Evolutionary conservation across 2,329 filamentous ascomycete genomes (phyloP).

Genomic region (Massarina eburnea): DNA sequence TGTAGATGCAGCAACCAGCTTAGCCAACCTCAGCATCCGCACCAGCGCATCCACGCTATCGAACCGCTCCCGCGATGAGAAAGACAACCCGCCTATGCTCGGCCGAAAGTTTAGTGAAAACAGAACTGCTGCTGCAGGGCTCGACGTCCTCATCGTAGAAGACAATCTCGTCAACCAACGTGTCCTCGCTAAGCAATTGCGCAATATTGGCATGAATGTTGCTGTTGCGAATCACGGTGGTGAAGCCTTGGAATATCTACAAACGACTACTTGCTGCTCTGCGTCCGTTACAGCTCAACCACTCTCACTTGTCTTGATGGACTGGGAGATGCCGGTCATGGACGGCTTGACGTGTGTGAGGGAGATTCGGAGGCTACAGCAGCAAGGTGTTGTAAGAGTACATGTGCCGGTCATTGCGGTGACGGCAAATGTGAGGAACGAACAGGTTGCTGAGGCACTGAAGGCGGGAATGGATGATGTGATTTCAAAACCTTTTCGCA

Average conservation of each 20-base stretch:
- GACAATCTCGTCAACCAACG: constrained; percentile 47
- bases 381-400: constrained; percentile 15
- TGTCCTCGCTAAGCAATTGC: constrained; percentile 45
- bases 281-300: not conserved
- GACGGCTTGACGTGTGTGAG: constrained; percentile 30
- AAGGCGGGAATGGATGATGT: constrained; percentile 51
- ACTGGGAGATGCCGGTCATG: constrained; percentile 41
- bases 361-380: constrained; percentile 30
- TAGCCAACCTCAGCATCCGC: not conserved
- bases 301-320: constrained; percentile 54
- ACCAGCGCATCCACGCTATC: constrained; percentile 7
- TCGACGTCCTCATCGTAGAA: constrained; percentile 37
- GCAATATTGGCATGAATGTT: constrained; percentile 40
- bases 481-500: constrained; percentile 72
- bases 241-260: constrained; percentile 40
- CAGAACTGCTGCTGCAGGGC: constrained; percentile 9
- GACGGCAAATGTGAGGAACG: constrained; percentile 37
- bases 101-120: constrained; percentile 1
- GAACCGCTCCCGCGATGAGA: constrained; percentile 4
- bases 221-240: constrained; percentile 42
- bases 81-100: constrained; percentile 8
- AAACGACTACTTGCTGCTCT: constrained; percentile 24
- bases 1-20: not conserved
- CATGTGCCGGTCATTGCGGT: constrained; percentile 37
- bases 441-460: constrained; percentile 32